Percentiles rank a stretch among this genome's conserved stretches.
Evolutionary conservation across 805 yeast species (phyloP).

Genomic region (Dipodascopsis tothii): DNA sequence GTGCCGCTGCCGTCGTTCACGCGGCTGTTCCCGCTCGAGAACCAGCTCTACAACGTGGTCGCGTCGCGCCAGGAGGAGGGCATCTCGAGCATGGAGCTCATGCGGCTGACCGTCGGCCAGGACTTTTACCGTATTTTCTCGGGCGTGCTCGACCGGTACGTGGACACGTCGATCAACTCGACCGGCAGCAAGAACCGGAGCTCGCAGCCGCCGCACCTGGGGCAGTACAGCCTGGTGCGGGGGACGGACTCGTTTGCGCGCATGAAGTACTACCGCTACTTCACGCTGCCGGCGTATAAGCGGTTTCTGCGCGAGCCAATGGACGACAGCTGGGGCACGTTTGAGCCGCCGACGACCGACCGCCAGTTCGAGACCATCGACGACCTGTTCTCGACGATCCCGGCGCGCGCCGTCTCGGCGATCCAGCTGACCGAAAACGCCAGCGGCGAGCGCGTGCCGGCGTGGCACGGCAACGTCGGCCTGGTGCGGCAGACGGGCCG

Average conservation of each 20-base stretch:
- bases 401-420: neutral
- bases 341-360: conserved; percentile 15
- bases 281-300: conserved; percentile 40
- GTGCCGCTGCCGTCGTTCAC: conserved; percentile 34
- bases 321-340: conserved; percentile 29
- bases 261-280: conserved; percentile 60
- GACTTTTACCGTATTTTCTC: conserved; percentile 46
- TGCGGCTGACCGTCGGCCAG: conserved; percentile 46
- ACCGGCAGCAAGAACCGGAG: conserved; percentile 33
- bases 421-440: conserved; percentile 1
- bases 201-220: conserved; percentile 30
- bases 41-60: conserved; percentile 52
- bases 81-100: conserved; percentile 50
- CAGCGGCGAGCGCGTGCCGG: conserved; percentile 1
- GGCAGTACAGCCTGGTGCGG: conserved; percentile 42
- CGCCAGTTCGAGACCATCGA: neutral
- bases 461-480: conserved; percentile 4
- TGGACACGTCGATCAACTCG: neutral
- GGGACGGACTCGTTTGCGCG: conserved; percentile 70
- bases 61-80: conserved; percentile 42
- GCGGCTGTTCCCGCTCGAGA: conserved; percentile 53
- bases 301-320: conserved; percentile 29
- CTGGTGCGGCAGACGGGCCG: neutral
- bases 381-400: neutral
- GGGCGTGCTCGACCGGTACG: conserved; percentile 41